Conservation (phyloP, 345 rosid genomes). For the Boechera divaricarpa region DNA sequence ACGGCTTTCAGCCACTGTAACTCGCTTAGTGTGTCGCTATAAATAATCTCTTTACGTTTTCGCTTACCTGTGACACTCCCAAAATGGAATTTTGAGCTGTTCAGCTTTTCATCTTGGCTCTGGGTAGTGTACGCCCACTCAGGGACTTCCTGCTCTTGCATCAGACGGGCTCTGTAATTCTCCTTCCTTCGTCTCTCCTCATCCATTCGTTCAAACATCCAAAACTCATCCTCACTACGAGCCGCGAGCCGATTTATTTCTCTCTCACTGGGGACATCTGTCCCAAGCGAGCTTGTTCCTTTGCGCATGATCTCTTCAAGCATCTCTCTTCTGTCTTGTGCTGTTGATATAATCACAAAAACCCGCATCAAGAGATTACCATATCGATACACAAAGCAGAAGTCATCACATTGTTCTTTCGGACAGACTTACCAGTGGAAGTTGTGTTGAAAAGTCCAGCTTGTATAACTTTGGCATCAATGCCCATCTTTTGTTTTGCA, state of each 20-base stretch:
- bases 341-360: constrained; percentile 57
- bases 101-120: constrained; percentile 62
- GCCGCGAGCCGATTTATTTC: constrained; percentile 98
- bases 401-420: constrained; percentile 11
- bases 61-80: constrained; percentile 70
- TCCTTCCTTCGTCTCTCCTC: constrained; percentile 87
- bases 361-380: constrained; percentile 19
- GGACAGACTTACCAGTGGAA: constrained; percentile 78
- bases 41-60: constrained; percentile 76
- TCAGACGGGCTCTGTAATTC: constrained; percentile 83
- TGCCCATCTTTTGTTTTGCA: constrained; percentile 99
- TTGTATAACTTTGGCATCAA: constrained; percentile 99
- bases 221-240: constrained; percentile 83
- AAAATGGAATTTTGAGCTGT: constrained; percentile 54
- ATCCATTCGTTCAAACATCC: constrained; percentile 94
- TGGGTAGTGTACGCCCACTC: constrained; percentile 85
- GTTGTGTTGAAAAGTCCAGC: constrained; percentile 99
- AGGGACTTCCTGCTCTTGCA: constrained; percentile 98
- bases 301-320: constrained; percentile 96
- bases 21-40: constrained; percentile 85
- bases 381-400: constrained; percentile 16
- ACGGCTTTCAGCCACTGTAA: constrained; percentile 92
- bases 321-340: constrained; percentile 93
- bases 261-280: constrained; percentile 97
- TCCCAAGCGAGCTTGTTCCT: constrained; percentile 95